These are phyloP conservation scores for Exophiala viscosa DNA, from an alignment of 2,329 filamentous ascomycete genomes.

Conservation along the genomic window DNA sequence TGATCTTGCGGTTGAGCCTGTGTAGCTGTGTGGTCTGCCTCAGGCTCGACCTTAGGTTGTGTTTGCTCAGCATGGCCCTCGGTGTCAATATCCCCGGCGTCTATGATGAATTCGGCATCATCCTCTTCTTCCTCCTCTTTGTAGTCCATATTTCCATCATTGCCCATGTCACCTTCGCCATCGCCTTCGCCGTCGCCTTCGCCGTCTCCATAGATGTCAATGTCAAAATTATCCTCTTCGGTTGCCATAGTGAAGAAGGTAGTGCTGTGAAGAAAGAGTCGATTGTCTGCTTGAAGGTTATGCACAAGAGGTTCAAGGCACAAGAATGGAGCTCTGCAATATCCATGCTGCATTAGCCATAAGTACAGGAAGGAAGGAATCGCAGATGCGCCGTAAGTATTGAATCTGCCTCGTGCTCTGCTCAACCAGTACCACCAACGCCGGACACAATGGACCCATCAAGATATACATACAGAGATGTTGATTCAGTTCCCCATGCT, in stretches of 20 bases:
- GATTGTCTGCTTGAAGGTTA: conserved; percentile 23
- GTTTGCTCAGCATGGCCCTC: neutral
- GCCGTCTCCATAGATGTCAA: conserved; percentile 65
- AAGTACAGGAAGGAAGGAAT: conserved; percentile 7
- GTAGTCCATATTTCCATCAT: conserved; percentile 41
- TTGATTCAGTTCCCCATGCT: conserved; percentile 1
- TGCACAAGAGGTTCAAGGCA: conserved; percentile 19
- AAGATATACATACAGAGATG: conserved; percentile 23
- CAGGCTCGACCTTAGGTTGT: conserved; percentile 2
- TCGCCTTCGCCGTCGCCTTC: conserved; percentile 37
- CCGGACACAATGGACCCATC: conserved; percentile 1
- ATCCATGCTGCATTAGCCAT: conserved; percentile 21
- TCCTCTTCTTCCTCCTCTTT: conserved; percentile 33
- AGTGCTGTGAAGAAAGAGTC: conserved; percentile 9
- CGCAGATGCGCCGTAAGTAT: neutral
- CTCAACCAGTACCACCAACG: neutral
- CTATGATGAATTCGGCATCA: conserved; percentile 5
- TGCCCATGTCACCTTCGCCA: conserved; percentile 35
- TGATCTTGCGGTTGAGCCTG: neutral
- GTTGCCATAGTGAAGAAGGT: conserved; percentile 40
- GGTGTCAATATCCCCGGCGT: conserved; percentile 7
- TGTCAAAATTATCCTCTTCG: conserved; percentile 67
- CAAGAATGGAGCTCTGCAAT: conserved; percentile 17
- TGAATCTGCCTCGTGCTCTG: neutral
- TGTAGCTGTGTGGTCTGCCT: conserved; percentile 1